Percentiles rank a stretch among this genome's conserved stretches.
Conservation (phyloP, 192 early-diverging fungal species). For the Chytriomyces hyalinus region DNA sequence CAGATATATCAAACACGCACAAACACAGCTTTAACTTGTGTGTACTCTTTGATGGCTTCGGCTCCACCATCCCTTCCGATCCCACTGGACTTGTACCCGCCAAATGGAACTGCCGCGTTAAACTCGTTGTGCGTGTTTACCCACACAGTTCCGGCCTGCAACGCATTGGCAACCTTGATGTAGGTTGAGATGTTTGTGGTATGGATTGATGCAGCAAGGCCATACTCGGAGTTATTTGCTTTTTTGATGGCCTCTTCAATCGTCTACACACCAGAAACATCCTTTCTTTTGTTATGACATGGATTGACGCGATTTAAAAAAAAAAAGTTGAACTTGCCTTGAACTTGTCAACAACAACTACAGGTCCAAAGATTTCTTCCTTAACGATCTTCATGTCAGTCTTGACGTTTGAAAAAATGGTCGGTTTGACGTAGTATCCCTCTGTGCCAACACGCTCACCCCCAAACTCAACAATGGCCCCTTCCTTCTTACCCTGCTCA, state of each 20-base stretch:
- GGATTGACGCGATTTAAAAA: not conserved
- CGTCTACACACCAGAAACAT: constrained; percentile 26
- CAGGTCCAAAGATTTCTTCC: constrained; percentile 90
- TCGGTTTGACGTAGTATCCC: constrained; percentile 62
- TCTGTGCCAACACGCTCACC: constrained; percentile 45
- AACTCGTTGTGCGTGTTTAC: not conserved
- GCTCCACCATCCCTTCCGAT: constrained; percentile 9
- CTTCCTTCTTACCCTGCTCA: constrained; percentile 68
- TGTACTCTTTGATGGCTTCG: constrained; percentile 20
- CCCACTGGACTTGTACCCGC: constrained; percentile 24
- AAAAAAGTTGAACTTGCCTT: constrained; percentile 7
- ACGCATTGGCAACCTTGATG: constrained; percentile 3
- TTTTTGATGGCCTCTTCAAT: constrained; percentile 77
- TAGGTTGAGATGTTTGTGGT: constrained; percentile 48
- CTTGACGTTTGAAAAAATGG: constrained; percentile 66
- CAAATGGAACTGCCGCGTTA: not conserved
- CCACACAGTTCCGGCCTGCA: constrained; percentile 22
- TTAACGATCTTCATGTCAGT: constrained; percentile 68
- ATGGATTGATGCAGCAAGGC: constrained; percentile 83
- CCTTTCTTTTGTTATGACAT: not conserved
- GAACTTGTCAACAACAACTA: constrained; percentile 75
- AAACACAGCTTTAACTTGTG: constrained; percentile 8
- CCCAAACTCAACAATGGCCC: constrained; percentile 71
- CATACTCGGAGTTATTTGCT: constrained; percentile 75
- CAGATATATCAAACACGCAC: constrained; percentile 4